These are phyloP conservation scores for Paecilomyces sp. DNA, from an alignment of 2,329 filamentous ascomycete genomes.

Conservation along the genomic window DNA sequence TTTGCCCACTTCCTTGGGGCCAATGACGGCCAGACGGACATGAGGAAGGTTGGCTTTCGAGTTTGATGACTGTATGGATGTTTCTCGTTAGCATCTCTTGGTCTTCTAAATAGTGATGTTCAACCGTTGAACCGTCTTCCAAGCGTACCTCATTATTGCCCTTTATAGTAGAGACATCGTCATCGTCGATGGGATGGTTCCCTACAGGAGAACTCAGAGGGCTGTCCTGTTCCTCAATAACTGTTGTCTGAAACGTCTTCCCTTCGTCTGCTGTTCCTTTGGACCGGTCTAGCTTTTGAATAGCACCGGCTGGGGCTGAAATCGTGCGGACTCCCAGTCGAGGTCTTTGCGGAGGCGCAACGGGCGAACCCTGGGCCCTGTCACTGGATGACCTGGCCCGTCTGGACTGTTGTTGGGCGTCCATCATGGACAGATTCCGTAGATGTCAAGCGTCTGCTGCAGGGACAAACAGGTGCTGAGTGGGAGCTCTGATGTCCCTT, in stretches of 20 bases:
- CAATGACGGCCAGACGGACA: slow-evolving; percentile 54
- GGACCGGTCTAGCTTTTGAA: slow-evolving; percentile 19
- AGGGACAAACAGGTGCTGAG: slow-evolving; percentile 9
- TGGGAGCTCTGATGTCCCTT: slow-evolving; percentile 17
- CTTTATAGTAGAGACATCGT: slow-evolving; percentile 6
- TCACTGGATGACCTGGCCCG: slow-evolving; percentile 27
- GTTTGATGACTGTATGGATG: slow-evolving; percentile 10
- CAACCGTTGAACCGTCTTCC: not conserved
- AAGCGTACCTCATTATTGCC: slow-evolving; percentile 20
- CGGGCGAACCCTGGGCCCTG: slow-evolving; percentile 16
- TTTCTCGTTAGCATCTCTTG: not conserved
- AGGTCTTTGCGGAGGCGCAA: slow-evolving; percentile 20
- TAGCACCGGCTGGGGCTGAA: slow-evolving; percentile 25
- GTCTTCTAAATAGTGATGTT: not conserved
- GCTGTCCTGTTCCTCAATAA: slow-evolving; percentile 24
- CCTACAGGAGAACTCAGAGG: slow-evolving; percentile 5
- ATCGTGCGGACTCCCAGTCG: slow-evolving; percentile 24
- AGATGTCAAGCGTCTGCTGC: not conserved
- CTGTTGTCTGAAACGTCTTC: slow-evolving; percentile 13
- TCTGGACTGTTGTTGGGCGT: slow-evolving; percentile 16
- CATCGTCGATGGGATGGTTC: slow-evolving; percentile 5
- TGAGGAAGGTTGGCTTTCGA: slow-evolving; percentile 37
- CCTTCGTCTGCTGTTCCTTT: slow-evolving; percentile 12
- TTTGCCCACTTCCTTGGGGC: slow-evolving; percentile 49
- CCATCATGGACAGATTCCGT: not conserved